Evolutionary conservation across 2,329 filamentous ascomycete genomes (phyloP).

Genomic region (Rutstroemia sp.): DNA sequence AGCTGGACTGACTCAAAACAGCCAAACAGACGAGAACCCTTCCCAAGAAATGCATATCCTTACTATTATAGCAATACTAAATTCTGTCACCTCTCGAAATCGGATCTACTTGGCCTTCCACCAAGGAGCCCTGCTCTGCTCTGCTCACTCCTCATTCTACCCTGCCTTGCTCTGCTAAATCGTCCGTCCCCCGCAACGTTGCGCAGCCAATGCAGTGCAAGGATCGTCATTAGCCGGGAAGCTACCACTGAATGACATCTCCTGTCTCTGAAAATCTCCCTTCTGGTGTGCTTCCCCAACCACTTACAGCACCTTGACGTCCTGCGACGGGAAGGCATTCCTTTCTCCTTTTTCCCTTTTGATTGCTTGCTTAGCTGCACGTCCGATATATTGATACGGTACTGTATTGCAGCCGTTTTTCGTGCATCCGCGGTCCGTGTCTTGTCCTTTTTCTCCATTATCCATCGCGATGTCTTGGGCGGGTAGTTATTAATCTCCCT

Average conservation of each 20-base stretch:
- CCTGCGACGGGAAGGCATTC: too few relatives aligned
- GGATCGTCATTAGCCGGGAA: neutral
- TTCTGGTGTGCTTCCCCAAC: too few relatives aligned
- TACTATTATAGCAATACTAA: neutral
- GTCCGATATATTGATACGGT: neutral
- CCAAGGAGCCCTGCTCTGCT: too few relatives aligned
- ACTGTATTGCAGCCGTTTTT: neutral
- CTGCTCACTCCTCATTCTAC: too few relatives aligned
- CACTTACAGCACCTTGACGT: too few relatives aligned
- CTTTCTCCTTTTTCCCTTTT: too few relatives aligned
- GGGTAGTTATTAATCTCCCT: neutral
- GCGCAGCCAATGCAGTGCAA: neutral
- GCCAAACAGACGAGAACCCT: too few relatives aligned
- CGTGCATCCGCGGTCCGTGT: neutral
- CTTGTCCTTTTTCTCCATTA: too few relatives aligned
- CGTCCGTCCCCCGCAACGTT: neutral
- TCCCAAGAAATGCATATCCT: neutral
- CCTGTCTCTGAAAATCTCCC: neutral
- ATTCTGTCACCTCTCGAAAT: neutral
- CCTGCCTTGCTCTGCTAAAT: too few relatives aligned
- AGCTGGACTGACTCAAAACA: neutral
- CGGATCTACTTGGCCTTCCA: neutral
- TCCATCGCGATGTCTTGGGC: neutral
- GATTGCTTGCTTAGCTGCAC: too few relatives aligned
- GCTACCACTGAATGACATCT: neutral